A percentile compares a stretch with the other conserved stretches of the same genome.
These are phyloP conservation scores for Xylona heveae DNA, from an alignment of 495 filamentous ascomycete species.

Conservation along the genomic window DNA sequence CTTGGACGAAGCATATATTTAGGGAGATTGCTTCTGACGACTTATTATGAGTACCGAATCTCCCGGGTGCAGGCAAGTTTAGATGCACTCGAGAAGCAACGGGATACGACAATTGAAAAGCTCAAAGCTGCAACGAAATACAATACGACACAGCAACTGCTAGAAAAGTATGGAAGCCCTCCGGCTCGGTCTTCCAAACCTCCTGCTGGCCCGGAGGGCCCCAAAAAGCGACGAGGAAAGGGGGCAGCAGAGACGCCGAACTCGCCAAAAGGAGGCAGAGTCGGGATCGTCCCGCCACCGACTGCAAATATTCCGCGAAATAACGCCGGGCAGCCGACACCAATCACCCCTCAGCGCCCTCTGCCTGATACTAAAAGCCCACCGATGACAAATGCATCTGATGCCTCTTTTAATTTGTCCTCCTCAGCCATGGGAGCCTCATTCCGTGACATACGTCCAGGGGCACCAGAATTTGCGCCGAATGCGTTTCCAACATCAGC, in stretches of 20 bases:
- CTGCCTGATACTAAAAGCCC: background rate
- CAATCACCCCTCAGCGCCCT: too few species aligned
- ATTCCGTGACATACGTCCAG: constrained; percentile 5
- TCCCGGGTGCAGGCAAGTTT: constrained; percentile 40
- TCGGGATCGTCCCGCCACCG: constrained; percentile 3
- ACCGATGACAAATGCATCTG: too few species aligned
- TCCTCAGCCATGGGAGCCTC: background rate
- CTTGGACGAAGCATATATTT: constrained; percentile 35
- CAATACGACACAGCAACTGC: constrained; percentile 76
- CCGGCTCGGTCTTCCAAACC: constrained; percentile 25
- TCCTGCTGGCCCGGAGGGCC: constrained; percentile 7
- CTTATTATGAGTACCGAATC: constrained; percentile 70
- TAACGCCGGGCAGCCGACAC: too few species aligned
- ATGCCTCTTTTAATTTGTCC: too few species aligned
- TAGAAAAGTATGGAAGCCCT: constrained; percentile 74
- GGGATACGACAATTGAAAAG: constrained; percentile 73
- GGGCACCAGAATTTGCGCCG: constrained; percentile 29
- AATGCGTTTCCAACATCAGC: constrained; percentile 22
- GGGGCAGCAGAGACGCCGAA: background rate
- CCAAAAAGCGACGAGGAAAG: background rate
- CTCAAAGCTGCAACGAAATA: constrained; percentile 89
- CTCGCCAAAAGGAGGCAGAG: background rate
- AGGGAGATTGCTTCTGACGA: constrained; percentile 32
- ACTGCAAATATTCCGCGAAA: constrained; percentile 8
- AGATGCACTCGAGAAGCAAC: constrained; percentile 51